phyloP scores from a whole-genome alignment of 2,329 filamentous ascomycete species.

The Sclerotinia glacialis region DNA sequence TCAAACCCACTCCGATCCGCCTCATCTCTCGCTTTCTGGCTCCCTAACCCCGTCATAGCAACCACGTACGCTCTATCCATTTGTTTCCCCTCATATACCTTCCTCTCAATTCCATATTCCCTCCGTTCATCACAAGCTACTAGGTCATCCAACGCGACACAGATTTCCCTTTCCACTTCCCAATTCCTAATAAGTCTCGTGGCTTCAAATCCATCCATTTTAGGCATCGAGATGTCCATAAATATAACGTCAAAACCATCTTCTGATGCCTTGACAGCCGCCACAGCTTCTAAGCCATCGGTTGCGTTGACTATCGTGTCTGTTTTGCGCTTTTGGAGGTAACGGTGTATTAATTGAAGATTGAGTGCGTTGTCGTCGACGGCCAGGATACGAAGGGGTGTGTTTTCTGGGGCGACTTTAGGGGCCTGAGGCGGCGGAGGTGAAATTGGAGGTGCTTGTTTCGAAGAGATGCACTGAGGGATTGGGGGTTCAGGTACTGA shows the following conservation, averaged over 20 bases:
- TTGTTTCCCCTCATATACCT: not conserved
- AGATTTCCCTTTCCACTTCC: not conserved
- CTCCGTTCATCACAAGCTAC: not conserved
- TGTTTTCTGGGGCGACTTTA: not conserved
- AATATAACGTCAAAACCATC: slow-evolving; percentile 45
- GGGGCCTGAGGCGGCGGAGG: not conserved
- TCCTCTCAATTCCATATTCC: not conserved
- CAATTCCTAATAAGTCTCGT: slow-evolving; percentile 46
- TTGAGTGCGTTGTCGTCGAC: slow-evolving; percentile 44
- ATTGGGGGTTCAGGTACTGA: not conserved
- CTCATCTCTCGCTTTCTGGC: slow-evolving; percentile 47
- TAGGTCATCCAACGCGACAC: not conserved
- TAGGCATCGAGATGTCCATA: slow-evolving; percentile 55
- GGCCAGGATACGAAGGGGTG: slow-evolving; percentile 30
- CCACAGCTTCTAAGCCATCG: slow-evolving; percentile 47
- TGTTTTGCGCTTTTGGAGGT: slow-evolving; percentile 34
- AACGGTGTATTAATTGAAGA: slow-evolving; percentile 38
- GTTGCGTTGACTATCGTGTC: slow-evolving; percentile 40
- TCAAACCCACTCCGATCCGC: slow-evolving; percentile 53
- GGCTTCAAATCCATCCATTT: slow-evolving; percentile 50
- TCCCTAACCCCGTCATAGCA: slow-evolving; percentile 52
- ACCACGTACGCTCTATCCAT: slow-evolving; percentile 44
- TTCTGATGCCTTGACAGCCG: slow-evolving; percentile 32
- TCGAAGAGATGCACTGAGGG: not conserved
- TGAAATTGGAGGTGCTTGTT: not conserved